Percentiles rank a stretch among this genome's conserved stretches.
These are phyloP conservation scores for Periconia macrospinosa DNA, from an alignment of 2,329 filamentous ascomycete genomes.

Conservation along the genomic window DNA sequence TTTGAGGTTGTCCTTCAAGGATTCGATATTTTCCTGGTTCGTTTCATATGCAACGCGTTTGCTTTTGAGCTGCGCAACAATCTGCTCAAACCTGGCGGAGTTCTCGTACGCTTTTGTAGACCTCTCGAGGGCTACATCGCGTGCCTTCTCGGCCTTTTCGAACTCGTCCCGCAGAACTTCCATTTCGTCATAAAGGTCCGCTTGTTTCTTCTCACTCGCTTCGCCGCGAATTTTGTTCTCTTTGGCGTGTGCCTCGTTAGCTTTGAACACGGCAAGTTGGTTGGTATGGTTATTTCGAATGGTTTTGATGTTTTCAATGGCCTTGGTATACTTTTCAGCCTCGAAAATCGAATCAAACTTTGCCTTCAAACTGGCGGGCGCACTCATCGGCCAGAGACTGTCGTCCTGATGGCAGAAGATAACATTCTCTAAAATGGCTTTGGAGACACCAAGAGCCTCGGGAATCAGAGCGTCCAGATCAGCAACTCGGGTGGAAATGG, in stretches of 20 bases:
- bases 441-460: conserved; percentile 82
- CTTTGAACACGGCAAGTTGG: conserved; percentile 71
- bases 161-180: conserved; percentile 47
- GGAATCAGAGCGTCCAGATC: conserved; percentile 86
- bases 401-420: conserved; percentile 99
- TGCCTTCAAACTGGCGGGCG: conserved; percentile 83
- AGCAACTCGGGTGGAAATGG: conserved; percentile 76
- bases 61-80: conserved; percentile 73
- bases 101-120: conserved; percentile 70
- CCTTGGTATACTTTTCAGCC: conserved; percentile 94
- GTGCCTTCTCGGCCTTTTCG: conserved; percentile 33
- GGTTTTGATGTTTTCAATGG: conserved; percentile 90
- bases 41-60: conserved; percentile 75
- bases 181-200: conserved; percentile 68
- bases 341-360: conserved; percentile 98
- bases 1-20: conserved; percentile 71
- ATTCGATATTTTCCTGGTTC: conserved; percentile 69
- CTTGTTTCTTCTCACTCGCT: conserved; percentile 55
- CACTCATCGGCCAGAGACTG: conserved; percentile 93
- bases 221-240: conserved; percentile 83
- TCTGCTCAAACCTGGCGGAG: conserved; percentile 71
- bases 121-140: conserved; percentile 45
- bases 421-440: conserved; percentile 87
- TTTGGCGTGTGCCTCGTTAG: conserved; percentile 76
- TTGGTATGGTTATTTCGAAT: conserved; percentile 81